These are phyloP conservation scores for Suillus placidus DNA, from an alignment of 768 basidiomycete species.

Conservation along the genomic window DNA sequence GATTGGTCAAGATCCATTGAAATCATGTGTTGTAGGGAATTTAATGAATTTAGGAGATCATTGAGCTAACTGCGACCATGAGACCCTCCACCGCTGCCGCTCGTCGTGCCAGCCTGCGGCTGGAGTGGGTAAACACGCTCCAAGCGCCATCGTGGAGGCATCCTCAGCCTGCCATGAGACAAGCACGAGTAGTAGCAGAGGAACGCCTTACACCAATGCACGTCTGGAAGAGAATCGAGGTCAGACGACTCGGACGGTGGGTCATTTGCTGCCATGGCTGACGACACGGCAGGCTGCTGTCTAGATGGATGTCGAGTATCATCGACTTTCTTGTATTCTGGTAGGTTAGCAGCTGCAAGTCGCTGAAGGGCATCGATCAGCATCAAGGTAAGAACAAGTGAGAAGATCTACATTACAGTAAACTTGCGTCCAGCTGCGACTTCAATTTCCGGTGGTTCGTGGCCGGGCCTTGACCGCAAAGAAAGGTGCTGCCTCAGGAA, in stretches of 20 bases:
- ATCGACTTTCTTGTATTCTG: neutral
- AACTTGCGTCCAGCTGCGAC: neutral
- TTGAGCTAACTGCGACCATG: neutral
- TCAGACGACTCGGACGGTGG: neutral
- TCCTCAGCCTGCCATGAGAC: neutral
- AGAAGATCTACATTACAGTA: neutral
- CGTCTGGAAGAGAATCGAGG: neutral
- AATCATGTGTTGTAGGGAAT: neutral
- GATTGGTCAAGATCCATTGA: neutral
- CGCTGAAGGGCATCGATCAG: neutral
- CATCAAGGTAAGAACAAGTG: neutral
- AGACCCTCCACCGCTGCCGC: neutral
- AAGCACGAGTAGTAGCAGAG: neutral
- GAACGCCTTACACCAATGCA: neutral
- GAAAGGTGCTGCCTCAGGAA: neutral
- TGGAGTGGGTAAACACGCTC: neutral
- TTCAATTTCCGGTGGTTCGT: neutral
- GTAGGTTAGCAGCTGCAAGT: neutral
- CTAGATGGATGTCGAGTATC: neutral
- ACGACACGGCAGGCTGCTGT: neutral
- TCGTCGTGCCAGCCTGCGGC: neutral
- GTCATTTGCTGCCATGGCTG: neutral
- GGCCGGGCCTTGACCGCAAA: neutral
- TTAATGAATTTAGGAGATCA: neutral
- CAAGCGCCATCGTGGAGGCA: slow-evolving; percentile 4